Base-by-base conservation (phyloP, 257 asterid genomes). In the Cynanchum wilfordii region DNA sequence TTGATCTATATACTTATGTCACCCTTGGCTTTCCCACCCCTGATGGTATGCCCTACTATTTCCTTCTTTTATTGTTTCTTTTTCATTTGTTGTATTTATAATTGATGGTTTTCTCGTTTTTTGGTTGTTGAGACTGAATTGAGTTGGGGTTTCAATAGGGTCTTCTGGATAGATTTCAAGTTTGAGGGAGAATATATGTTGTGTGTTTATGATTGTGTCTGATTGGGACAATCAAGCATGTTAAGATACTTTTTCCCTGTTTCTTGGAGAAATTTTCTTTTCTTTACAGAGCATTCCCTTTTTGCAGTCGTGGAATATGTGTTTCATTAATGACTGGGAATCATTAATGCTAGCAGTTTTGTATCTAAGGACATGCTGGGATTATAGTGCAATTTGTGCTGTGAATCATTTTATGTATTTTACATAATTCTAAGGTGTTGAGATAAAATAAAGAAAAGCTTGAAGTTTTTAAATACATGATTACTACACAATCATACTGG, bases 11-110 rank as follows among this genome's bases (percentile, higher is more conserved):
- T 73, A 94, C 98, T 54, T 94, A 91, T 38, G 91, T 87, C 45
- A 85, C 97, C 69, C 92, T 94, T 66, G 86, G 97, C 63, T 88
- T 94, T 75, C 97, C 97, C 45, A 86, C 91, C 62, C 97, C 99
- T 47, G 75, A 79, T 57, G 96, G 98, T 93, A 84, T 57, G 2
- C 19, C 44, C 1, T 29, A 38, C 12, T 12, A 33, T 24, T 47
- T 27, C 3, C 5, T 67, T 70, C 9, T 2, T 20, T 20, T 57
- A 19, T 42, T n/a, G 30, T 73, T 42, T 42, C 47, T 7, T 10
- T 42, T 42, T 73, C 19, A 6, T 10, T 73, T 15, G 24, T 52
- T 40, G 15, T 68, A 16, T 36, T 5, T 25, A 10, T 42, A 8
- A 42, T 42, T 7, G 7, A 42, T 42, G 47, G 27, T 30, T 67